Percentiles rank a stretch among this genome's conserved stretches.
phyloP scores from a whole-genome alignment of 169 alveolate genomes.

The Amoebophrya sp. region DNA sequence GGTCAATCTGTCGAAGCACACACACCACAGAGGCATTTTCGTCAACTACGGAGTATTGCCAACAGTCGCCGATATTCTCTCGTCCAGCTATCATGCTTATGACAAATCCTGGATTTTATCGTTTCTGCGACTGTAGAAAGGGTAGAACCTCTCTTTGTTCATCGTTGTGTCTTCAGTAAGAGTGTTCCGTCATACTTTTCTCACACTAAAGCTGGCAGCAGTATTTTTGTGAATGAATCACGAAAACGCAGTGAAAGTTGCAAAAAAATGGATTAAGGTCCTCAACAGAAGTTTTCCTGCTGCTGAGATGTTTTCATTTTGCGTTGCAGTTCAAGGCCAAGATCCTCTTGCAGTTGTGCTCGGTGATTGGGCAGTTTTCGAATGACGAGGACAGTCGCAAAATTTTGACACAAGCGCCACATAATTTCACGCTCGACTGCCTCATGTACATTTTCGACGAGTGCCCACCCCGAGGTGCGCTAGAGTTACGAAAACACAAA shows the following conservation, averaged over 20 bases:
- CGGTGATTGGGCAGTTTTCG: background rate
- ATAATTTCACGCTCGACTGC: background rate
- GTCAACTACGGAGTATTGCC: background rate
- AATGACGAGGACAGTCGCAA: background rate
- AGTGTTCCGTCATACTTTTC: too few relatives aligned
- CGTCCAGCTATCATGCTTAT: background rate
- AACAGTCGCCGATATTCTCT: background rate
- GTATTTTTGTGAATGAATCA: too few relatives aligned
- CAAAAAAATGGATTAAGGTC: too few relatives aligned
- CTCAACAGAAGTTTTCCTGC: too few relatives aligned
- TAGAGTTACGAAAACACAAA: too few relatives aligned
- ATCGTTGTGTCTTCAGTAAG: too few relatives aligned
- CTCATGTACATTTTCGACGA: constrained; percentile 18
- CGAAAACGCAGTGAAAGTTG: too few relatives aligned
- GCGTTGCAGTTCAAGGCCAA: background rate
- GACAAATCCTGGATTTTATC: too few relatives aligned
- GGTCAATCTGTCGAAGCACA: constrained; percentile 15
- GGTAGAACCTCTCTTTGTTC: too few relatives aligned
- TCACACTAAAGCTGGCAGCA: too few relatives aligned
- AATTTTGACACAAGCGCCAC: background rate
- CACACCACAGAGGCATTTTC: background rate
- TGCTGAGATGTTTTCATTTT: too few relatives aligned
- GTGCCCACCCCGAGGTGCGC: background rate
- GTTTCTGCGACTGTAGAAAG: too few relatives aligned
- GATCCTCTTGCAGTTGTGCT: background rate